Evolutionary conservation across 2,329 filamentous ascomycete genomes (phyloP).

Genomic region (Penicillium italicum): DNA sequence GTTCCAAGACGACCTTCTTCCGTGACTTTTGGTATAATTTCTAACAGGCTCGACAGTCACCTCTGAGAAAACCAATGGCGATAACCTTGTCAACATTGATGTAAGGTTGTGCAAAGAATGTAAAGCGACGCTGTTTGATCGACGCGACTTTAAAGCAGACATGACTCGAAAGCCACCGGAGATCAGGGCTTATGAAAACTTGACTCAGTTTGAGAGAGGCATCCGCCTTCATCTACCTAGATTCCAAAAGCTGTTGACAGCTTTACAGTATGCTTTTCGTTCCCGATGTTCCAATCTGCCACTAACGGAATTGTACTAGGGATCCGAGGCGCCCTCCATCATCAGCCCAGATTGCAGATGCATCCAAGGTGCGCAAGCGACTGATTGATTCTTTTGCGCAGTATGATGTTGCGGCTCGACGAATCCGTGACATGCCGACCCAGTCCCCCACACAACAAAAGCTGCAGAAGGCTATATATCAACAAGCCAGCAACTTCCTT

Average conservation of each 20-base stretch:
- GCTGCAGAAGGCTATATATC: slow-evolving; percentile 77
- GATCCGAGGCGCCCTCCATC: slow-evolving; percentile 64
- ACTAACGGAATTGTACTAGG: slow-evolving; percentile 28
- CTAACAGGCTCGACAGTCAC: slow-evolving; percentile 35
- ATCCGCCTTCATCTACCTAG: slow-evolving; percentile 76
- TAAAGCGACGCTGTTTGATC: slow-evolving; percentile 65
- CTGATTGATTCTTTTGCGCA: slow-evolving; percentile 86
- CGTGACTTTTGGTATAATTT: slow-evolving; percentile 19
- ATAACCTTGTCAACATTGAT: slow-evolving; percentile 66
- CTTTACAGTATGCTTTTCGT: slow-evolving; percentile 57
- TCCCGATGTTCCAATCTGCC: not conserved
- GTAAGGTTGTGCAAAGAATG: slow-evolving; percentile 92
- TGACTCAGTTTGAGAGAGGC: slow-evolving; percentile 82
- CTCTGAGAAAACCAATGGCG: slow-evolving; percentile 42
- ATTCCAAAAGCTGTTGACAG: slow-evolving; percentile 73
- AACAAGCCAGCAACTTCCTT: slow-evolving; percentile 76
- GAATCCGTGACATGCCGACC: slow-evolving; percentile 74
- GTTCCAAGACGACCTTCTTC: slow-evolving; percentile 26
- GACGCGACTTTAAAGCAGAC: slow-evolving; percentile 73
- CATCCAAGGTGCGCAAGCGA: slow-evolving; percentile 82
- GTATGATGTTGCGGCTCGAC: slow-evolving; percentile 76
- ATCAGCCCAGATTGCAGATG: slow-evolving; percentile 72
- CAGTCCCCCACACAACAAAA: slow-evolving; percentile 67
- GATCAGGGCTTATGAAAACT: slow-evolving; percentile 75
- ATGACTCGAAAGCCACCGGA: slow-evolving; percentile 66